Evolutionary conservation across 352 stramenopile genomes (phyloP).

Genomic region (Saprolegnia diclina): DNA sequence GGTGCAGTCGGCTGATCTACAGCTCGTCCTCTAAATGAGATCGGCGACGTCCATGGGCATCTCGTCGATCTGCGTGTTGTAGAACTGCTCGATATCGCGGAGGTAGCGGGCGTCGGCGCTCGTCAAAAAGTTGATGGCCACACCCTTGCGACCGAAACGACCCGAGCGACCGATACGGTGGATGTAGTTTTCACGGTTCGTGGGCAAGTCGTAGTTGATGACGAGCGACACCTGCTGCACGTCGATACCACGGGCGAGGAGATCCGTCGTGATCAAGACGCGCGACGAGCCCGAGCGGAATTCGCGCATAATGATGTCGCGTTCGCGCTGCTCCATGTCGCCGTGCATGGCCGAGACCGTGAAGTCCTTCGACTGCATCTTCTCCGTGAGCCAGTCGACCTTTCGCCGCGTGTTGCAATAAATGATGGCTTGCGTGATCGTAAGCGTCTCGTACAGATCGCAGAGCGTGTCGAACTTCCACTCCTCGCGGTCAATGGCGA

Average conservation of each 20-base stretch:
- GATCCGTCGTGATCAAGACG: slow-evolving; percentile 99
- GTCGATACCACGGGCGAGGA: slow-evolving; percentile 99
- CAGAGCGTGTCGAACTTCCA: slow-evolving; percentile 99
- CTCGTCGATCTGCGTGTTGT: slow-evolving; percentile 99
- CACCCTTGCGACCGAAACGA: slow-evolving; percentile 99
- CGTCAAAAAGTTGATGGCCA: slow-evolving; percentile 99
- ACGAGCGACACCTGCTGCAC: slow-evolving; percentile 98
- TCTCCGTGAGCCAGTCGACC: slow-evolving; percentile 99
- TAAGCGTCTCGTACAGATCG: slow-evolving; percentile 99
- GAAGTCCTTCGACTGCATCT: slow-evolving; percentile 99
- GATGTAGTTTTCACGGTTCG: slow-evolving; percentile 99
- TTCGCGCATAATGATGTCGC: slow-evolving; percentile 99
- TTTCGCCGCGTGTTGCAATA: slow-evolving; percentile 99
- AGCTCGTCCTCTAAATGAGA: slow-evolving; percentile 89
- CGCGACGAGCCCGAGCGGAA: slow-evolving; percentile 98
- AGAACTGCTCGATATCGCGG: slow-evolving; percentile 99
- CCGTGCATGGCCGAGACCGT: slow-evolving; percentile 99
- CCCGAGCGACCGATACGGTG: slow-evolving; percentile 99
- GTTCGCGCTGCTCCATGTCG: slow-evolving; percentile 99
- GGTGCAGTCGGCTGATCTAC: neutral
- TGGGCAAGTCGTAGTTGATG: slow-evolving; percentile 99
- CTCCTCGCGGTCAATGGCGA: slow-evolving; percentile 97
- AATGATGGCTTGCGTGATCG: slow-evolving; percentile 99
- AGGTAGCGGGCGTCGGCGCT: slow-evolving; percentile 98
- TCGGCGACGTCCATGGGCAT: slow-evolving; percentile 99